A percentile compares a stretch with the other conserved stretches of the same genome.
phyloP scores from a whole-genome alignment of 352 stramenopile genomes.

The Phytophthora quininea region DNA sequence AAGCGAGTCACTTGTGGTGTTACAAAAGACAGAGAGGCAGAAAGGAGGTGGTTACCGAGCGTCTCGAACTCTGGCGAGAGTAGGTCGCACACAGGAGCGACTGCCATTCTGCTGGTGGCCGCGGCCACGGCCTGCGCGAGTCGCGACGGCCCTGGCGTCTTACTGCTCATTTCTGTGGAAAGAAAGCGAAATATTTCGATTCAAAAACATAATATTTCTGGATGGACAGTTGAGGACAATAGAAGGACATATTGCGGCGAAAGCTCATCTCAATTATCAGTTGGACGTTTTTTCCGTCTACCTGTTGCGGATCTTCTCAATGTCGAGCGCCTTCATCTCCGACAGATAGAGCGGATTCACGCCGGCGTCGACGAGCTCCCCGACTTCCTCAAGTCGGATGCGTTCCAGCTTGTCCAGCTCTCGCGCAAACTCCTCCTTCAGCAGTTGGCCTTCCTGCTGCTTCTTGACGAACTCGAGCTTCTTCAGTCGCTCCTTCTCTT shows the following conservation, averaged over 20 bases:
- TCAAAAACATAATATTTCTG: no score
- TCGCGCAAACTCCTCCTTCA: slow-evolving; percentile 76
- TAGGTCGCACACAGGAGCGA: slow-evolving; percentile 48
- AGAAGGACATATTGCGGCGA: neutral
- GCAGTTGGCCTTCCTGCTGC: slow-evolving; percentile 68
- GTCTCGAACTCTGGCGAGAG: slow-evolving; percentile 74
- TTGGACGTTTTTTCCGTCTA: slow-evolving; percentile 11
- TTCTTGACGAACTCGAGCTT: slow-evolving; percentile 76
- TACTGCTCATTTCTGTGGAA: slow-evolving; percentile 1
- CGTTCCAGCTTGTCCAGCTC: slow-evolving; percentile 90
- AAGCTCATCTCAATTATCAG: neutral
- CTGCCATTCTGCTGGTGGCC: slow-evolving; percentile 10
- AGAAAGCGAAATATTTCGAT: neutral
- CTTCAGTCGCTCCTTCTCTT: slow-evolving; percentile 80
- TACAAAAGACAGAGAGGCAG: neutral
- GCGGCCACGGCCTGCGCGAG: slow-evolving; percentile 11
- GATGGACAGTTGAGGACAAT: neutral
- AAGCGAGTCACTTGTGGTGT: neutral
- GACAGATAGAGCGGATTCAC: slow-evolving; percentile 92
- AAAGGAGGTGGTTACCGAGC: slow-evolving; percentile 36
- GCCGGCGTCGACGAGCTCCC: slow-evolving; percentile 84
- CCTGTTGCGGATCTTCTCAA: slow-evolving; percentile 67
- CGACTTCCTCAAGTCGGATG: slow-evolving; percentile 90
- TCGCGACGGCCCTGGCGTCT: neutral
- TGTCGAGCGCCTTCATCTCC: slow-evolving; percentile 93